A percentile compares a stretch with the other conserved stretches of the same genome.
These are phyloP conservation scores for Colletotrichum brevisporum DNA, from an alignment of 2,329 filamentous ascomycete species.

Conservation along the genomic window DNA sequence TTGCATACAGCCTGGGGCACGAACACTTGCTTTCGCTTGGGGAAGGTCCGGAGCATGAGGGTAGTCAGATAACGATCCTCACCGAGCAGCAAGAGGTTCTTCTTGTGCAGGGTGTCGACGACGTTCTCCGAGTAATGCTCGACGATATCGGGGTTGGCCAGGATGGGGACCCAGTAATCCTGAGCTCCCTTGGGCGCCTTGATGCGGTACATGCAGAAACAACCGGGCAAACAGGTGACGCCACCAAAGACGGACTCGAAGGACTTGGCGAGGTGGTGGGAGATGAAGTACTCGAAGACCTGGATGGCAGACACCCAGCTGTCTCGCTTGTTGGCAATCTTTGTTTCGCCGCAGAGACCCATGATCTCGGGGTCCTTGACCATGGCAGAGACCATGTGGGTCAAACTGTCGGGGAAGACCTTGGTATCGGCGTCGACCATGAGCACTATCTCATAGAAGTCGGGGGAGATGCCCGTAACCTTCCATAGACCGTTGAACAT, in stretches of 20 bases:
- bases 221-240: conserved; percentile 97
- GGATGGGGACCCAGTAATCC: conserved; percentile 99
- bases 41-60: conserved; percentile 98
- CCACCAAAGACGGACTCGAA: conserved; percentile 99
- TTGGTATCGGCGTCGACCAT: conserved; percentile 99
- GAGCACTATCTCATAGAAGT: conserved; percentile 97
- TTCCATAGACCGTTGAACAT: conserved; percentile 99
- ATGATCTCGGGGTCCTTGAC: conserved; percentile 99
- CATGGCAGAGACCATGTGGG: conserved; percentile 99
- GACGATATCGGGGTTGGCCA: conserved; percentile 98
- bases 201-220: conserved; percentile 99
- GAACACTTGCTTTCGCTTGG: conserved; percentile 98
- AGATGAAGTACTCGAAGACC: conserved; percentile 99
- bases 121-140: conserved; percentile 99
- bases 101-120: conserved; percentile 97
- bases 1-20: conserved; percentile 99
- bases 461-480: conserved; percentile 96
- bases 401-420: conserved; percentile 97
- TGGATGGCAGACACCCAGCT: conserved; percentile 98
- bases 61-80: conserved; percentile 97
- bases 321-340: conserved; percentile 97
- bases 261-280: conserved; percentile 95
- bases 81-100: conserved; percentile 91
- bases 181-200: conserved; percentile 98
- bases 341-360: conserved; percentile 98